Evolutionary conservation across 2,329 filamentous ascomycete genomes (phyloP).

Genomic region (Aspergillus thermomutatus): DNA sequence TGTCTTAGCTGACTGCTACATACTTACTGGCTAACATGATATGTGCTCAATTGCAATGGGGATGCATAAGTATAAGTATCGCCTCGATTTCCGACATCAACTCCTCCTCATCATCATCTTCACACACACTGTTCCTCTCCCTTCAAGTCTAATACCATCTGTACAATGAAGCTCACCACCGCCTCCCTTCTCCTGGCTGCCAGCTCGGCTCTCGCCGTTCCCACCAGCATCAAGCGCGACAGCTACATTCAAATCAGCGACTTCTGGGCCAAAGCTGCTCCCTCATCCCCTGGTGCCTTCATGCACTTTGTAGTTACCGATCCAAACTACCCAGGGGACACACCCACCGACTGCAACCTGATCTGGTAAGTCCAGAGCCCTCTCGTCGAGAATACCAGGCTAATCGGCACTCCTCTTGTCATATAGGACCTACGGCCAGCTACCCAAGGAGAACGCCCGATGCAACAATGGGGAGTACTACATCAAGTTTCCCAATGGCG

Average conservation of each 20-base stretch:
- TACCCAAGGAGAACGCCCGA: conserved; percentile 15
- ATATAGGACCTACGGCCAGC: conserved; percentile 9
- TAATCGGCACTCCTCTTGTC: background rate
- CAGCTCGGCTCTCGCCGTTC: background rate
- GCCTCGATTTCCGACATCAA: background rate
- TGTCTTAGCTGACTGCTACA: background rate
- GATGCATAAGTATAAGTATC: background rate
- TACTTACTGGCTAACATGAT: background rate
- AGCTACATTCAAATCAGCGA: conserved; percentile 11
- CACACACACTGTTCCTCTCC: background rate
- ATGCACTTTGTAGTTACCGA: conserved; percentile 23
- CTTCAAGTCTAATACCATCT: background rate
- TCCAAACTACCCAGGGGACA: conserved; percentile 18
- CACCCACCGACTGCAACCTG: conserved; percentile 22
- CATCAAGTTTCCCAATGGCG: conserved; percentile 20
- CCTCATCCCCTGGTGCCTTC: background rate
- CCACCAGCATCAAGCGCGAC: background rate
- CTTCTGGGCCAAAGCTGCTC: conserved; percentile 7
- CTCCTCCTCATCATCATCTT: background rate
- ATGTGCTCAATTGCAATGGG: background rate
- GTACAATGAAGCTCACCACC: background rate
- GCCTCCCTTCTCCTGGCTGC: background rate
- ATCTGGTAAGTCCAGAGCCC: conserved; percentile 15
- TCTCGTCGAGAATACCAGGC: background rate
- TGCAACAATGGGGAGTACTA: conserved; percentile 25